Base-by-base conservation (phyloP, 352 stramenopile genomes). In the Pythium inflatum region DNA sequence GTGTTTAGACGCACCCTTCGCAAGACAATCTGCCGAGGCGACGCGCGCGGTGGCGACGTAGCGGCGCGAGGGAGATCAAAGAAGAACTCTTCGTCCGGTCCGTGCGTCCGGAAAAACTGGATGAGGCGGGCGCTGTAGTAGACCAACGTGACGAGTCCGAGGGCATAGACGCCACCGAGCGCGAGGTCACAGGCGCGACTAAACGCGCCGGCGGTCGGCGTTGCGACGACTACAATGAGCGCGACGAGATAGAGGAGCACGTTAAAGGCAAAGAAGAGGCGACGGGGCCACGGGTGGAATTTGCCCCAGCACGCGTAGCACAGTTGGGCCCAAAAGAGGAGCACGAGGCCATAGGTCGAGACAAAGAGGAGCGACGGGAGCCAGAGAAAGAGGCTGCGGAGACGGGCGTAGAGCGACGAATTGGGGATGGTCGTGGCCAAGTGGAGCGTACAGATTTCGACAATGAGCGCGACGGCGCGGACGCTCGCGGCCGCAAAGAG, bases 311-410 rank as follows among this genome's bases (percentile, higher is more conserved):
- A 92, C 6, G 87, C 85, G 72, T 92, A 92, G 74, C 87, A 94
- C n/a, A 94, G 70, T 55, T 93, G 85, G 18, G 87, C 85, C 80
- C 85, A 93, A 57, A 94, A 94, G 49, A 94, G 83, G 71, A 94
- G 76, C 73, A 94, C 83, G 31, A 94, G 82, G 12, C 82, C 85
- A 58, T 94, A 93, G 81, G 91, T 94, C 63, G 82, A 89, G 68
- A 93, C 77, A 54, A 93, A 94, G n/a, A 94, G 77, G 72, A 94
- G 85, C 61, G 81, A 82, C 28, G 87, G 87, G 16, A 94, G 75
- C 80, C 86, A 91, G 20, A 92, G 67, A 66, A 94, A 89, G 40
- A 92, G 64, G 36, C 76, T 73, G 31, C 89, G 73, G 56, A 93
- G 61, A 9, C 77, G 75, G 60, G 70, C 75, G 71, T 82, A 80